Evolutionary conservation across 306 rosid genomes (phyloP).

Genomic region (Heteromeles arbutifolia): DNA sequence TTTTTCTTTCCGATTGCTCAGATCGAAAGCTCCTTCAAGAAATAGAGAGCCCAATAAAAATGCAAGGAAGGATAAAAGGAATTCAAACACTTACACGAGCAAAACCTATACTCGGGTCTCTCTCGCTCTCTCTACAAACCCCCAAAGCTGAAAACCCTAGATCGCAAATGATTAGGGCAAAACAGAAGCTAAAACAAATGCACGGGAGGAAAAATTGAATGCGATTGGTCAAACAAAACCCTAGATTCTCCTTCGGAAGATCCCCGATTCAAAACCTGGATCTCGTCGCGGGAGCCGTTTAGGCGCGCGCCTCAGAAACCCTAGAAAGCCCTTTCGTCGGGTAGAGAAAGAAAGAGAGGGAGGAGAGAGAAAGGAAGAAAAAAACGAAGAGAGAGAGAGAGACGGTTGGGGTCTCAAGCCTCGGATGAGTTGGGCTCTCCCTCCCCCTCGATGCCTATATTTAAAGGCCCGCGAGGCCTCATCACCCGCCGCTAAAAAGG

Average conservation of each 20-base stretch:
- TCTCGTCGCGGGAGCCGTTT: slow-evolving; percentile 32
- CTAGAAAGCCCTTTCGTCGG: slow-evolving; percentile 37
- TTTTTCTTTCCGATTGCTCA: background rate
- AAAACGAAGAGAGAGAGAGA: background rate
- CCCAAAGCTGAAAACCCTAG: slow-evolving; percentile 40
- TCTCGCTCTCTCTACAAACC: slow-evolving; percentile 34
- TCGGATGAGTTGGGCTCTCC: slow-evolving; percentile 14
- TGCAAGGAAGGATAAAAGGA: background rate
- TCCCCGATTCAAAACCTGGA: slow-evolving; percentile 59
- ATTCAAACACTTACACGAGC: slow-evolving; percentile 12
- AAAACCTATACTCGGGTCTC: slow-evolving; percentile 10
- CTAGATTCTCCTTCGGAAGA: slow-evolving; percentile 25
- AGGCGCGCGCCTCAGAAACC: slow-evolving; percentile 46
- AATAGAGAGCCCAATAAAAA: slow-evolving; percentile 2
- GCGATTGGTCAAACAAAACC: slow-evolving; percentile 17
- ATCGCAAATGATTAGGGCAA: slow-evolving; percentile 32
- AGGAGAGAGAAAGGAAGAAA: background rate
- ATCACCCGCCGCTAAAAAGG: slow-evolving; percentile 10
- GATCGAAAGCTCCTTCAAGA: slow-evolving; percentile 12
- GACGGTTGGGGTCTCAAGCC: background rate
- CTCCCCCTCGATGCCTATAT: slow-evolving; percentile 13
- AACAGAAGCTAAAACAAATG: slow-evolving; percentile 24
- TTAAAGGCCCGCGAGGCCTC: slow-evolving; percentile 40
- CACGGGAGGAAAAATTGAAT: slow-evolving; percentile 14
- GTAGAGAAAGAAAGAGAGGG: slow-evolving; percentile 6